Evolutionary conservation across 1,284 basidiomycete species (phyloP).

Genomic region (Bjerkandera adusta): DNA sequence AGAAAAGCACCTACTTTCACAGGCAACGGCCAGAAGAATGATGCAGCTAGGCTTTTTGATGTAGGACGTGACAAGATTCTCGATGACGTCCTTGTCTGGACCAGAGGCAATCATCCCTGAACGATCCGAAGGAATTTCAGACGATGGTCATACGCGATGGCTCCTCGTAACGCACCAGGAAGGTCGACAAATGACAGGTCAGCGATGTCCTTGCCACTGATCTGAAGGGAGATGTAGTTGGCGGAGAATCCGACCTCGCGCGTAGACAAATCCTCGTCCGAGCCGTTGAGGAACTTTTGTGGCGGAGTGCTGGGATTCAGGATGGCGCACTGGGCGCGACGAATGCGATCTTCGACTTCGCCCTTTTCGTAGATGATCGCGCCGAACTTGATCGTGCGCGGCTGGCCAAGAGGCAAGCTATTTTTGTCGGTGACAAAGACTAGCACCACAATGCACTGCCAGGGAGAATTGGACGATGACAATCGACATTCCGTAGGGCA

Average conservation of each 20-base stretch:
- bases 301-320: constrained; percentile 48
- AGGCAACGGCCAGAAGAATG: constrained; percentile 66
- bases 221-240: constrained; percentile 51
- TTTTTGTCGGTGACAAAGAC: constrained; percentile 41
- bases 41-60: constrained; percentile 65
- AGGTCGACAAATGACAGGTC: constrained; percentile 51
- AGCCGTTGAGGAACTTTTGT: constrained; percentile 38
- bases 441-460: constrained; percentile 35
- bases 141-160: constrained; percentile 60
- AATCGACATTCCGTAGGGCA: constrained; percentile 69
- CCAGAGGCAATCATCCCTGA: constrained; percentile 63
- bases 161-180: constrained; percentile 49
- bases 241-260: constrained; percentile 46
- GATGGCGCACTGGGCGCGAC: constrained; percentile 66
- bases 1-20: constrained; percentile 53
- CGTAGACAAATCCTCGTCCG: constrained; percentile 27
- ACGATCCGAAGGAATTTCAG: constrained; percentile 9
- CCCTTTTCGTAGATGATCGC: constrained; percentile 43
- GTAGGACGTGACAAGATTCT: constrained; percentile 54
- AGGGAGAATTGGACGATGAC: constrained; percentile 39
- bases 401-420: constrained; percentile 39
- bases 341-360: constrained; percentile 59
- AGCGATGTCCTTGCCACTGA: constrained; percentile 41
- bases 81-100: constrained; percentile 61
- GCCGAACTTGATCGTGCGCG: constrained; percentile 49